These are phyloP conservation scores for Nymphaea thermarum DNA, from an alignment of 164 flowering plant genomes.

Conservation along the genomic window DNA sequence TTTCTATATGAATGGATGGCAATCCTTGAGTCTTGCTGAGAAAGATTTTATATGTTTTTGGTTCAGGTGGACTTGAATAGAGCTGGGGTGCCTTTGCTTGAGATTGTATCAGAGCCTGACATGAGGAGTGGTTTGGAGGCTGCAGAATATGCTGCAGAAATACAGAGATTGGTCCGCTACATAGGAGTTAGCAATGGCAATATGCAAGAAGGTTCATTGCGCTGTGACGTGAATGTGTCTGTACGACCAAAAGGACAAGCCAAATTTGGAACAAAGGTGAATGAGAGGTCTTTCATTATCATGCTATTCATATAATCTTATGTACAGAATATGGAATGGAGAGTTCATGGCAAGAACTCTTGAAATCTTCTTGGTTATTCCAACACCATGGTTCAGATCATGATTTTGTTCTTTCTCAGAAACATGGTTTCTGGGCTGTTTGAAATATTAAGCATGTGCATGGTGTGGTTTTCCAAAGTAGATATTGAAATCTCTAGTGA, in stretches of 20 bases:
- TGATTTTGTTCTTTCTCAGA: too few species aligned
- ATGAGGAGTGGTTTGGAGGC: slow-evolving; percentile 89
- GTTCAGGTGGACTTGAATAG: slow-evolving; percentile 89
- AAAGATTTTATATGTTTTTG: background rate
- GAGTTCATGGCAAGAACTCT: too few species aligned
- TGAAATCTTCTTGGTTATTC: too few species aligned
- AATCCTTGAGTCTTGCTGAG: background rate
- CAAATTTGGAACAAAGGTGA: slow-evolving; percentile 86
- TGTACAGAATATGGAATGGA: too few species aligned
- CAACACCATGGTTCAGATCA: too few species aligned
- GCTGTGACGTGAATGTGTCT: slow-evolving; percentile 92
- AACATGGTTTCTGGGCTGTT: too few species aligned
- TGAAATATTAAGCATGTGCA: too few species aligned
- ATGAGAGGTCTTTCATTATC: background rate
- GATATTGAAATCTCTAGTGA: too few species aligned
- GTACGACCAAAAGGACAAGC: slow-evolving; percentile 69
- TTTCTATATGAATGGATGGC: background rate
- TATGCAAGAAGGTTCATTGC: slow-evolving; percentile 96
- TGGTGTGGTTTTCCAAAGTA: too few species aligned
- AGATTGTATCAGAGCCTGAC: slow-evolving; percentile 95
- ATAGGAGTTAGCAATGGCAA: slow-evolving; percentile 91
- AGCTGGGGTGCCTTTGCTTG: slow-evolving; percentile 96
- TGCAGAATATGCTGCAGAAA: slow-evolving; percentile 84
- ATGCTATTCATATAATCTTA: too few species aligned
- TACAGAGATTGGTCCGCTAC: slow-evolving; percentile 85